Conservation (phyloP, 805 yeast species). For the Cyberlindnera japonica region DNA sequence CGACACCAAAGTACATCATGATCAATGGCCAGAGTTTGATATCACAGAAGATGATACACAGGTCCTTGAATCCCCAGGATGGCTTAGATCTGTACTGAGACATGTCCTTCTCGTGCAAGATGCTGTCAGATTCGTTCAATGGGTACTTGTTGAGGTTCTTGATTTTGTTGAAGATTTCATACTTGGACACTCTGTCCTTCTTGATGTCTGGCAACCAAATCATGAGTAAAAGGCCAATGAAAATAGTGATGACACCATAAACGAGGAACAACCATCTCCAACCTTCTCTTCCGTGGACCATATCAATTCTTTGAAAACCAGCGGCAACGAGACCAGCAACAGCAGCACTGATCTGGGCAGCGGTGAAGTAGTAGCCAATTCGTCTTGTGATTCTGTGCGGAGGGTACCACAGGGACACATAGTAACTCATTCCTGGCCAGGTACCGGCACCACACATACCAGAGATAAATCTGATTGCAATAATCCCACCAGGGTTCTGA, state of each 20-base stretch:
- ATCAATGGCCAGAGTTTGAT: constrained; percentile 73
- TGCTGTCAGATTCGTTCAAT: constrained; percentile 48
- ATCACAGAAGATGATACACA: constrained; percentile 53
- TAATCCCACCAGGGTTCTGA: constrained; percentile 52
- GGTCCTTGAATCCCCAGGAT: constrained; percentile 59
- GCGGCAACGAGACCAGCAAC: constrained; percentile 85
- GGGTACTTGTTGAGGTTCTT: constrained; percentile 36
- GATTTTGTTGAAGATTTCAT: constrained; percentile 14
- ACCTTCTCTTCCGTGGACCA: constrained; percentile 63
- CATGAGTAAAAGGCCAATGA: constrained; percentile 57
- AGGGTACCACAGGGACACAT: constrained; percentile 82
- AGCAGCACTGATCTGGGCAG: constrained; percentile 89
- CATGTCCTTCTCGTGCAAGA: constrained; percentile 60
- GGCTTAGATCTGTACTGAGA: constrained; percentile 42
- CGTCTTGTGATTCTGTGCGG: constrained; percentile 69
- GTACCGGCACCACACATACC: constrained; percentile 83
- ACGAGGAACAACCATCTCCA: constrained; percentile 85
- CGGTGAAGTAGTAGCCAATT: constrained; percentile 86
- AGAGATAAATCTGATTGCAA: constrained; percentile 66
- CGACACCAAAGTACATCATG: constrained; percentile 89
- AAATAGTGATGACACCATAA: constrained; percentile 67
- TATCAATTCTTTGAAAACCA: constrained; percentile 83
- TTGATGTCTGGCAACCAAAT: constrained; percentile 80
- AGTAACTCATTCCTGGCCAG: constrained; percentile 89
- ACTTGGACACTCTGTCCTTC: constrained; percentile 14